phyloP scores from a whole-genome alignment of 805 yeast species.

The Yarrowia yakushimensis region DNA sequence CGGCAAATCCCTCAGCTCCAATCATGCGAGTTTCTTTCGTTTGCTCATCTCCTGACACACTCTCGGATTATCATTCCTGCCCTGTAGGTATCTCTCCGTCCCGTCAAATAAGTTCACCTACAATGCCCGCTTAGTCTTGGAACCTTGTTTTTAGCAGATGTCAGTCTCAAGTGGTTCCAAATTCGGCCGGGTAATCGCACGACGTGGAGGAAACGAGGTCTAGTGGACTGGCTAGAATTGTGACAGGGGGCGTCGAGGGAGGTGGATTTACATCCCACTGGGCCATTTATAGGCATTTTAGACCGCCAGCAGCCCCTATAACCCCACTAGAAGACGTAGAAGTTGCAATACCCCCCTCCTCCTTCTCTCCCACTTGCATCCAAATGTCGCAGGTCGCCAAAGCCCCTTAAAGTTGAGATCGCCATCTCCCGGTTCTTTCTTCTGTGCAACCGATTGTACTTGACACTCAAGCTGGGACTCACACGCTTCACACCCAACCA shows the following conservation, averaged over 20 bases:
- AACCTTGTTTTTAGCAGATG: neutral
- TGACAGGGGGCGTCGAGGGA: neutral
- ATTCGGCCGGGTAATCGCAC: constrained; percentile 1
- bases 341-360: neutral
- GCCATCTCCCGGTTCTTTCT: constrained; percentile 20
- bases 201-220: neutral
- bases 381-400: neutral
- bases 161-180: constrained; percentile 18
- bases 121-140: neutral
- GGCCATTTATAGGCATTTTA: neutral
- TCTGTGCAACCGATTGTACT: constrained; percentile 13
- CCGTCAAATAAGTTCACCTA: neutral
- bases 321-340: too few species aligned
- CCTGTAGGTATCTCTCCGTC: neutral
- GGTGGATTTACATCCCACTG: neutral
- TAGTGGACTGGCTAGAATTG: neutral
- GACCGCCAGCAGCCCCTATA: too few species aligned
- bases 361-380: neutral
- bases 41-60: neutral
- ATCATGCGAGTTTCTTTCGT: neutral
- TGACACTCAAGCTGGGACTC: neutral
- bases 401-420: constrained; percentile 24
- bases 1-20: neutral
- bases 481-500: neutral
- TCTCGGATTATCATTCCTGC: neutral